phyloP scores from a whole-genome alignment of 2,329 filamentous ascomycete species.

The Whalleya microplaca region DNA sequence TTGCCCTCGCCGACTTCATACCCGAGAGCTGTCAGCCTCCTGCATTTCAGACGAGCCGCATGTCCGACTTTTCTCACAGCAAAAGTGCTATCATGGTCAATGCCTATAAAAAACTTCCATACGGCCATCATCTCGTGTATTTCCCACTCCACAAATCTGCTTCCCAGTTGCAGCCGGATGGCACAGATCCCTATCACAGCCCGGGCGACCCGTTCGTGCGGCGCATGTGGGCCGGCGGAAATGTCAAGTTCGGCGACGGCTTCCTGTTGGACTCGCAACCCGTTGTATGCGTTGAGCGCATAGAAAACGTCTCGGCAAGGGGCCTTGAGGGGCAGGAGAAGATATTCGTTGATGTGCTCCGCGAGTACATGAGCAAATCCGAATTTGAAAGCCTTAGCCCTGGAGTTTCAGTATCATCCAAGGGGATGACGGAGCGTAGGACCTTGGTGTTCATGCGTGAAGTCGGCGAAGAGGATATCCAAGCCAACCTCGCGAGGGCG shows the following conservation, averaged over 20 bases:
- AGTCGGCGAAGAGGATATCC: slow-evolving; percentile 26
- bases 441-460: slow-evolving; percentile 57
- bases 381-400: slow-evolving; percentile 22
- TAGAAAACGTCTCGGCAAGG: slow-evolving; percentile 44
- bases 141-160: slow-evolving; percentile 73
- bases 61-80: background rate
- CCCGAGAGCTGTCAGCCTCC: slow-evolving; percentile 35
- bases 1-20: slow-evolving; percentile 62
- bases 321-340: slow-evolving; percentile 44
- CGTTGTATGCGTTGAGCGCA: slow-evolving; percentile 50
- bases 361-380: slow-evolving; percentile 44
- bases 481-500: slow-evolving; percentile 18
- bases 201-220: slow-evolving; percentile 74
- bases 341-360: slow-evolving; percentile 56
- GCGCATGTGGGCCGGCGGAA: slow-evolving; percentile 89
- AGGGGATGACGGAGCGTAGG: slow-evolving; percentile 49
- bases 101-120: slow-evolving; percentile 50
- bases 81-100: background rate
- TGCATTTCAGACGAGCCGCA: slow-evolving; percentile 36
- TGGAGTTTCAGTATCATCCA: slow-evolving; percentile 12
- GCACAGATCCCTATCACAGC: slow-evolving; percentile 79
- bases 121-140: slow-evolving; percentile 83
- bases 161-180: slow-evolving; percentile 72
- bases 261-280: slow-evolving; percentile 45
- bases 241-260: slow-evolving; percentile 56